Percentiles rank a stretch among this genome's conserved stretches.
Evolutionary conservation across 2,329 filamentous ascomycete species (phyloP).

Genomic region (Fusarium humuli): DNA sequence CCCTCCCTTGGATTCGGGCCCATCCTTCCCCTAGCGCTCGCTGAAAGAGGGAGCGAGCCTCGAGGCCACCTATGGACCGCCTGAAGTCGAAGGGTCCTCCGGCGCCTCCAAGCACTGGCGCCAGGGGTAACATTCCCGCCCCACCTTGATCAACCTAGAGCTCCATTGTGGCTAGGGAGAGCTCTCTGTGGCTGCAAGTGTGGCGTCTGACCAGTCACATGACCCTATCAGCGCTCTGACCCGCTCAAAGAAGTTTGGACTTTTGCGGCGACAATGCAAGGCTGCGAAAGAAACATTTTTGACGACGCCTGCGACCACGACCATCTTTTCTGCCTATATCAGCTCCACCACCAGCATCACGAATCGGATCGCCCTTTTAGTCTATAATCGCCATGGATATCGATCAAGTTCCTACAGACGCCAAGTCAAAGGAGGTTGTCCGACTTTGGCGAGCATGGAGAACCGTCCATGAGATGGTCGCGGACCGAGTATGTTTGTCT

Average conservation of each 20-base stretch:
- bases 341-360: slow-evolving; percentile 8
- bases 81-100: slow-evolving; percentile 2
- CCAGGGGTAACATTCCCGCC: slow-evolving; percentile 26
- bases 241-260: slow-evolving; percentile 36
- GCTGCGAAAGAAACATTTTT: slow-evolving; percentile 50
- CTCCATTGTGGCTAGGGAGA: slow-evolving; percentile 6
- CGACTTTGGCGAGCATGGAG: slow-evolving; percentile 94
- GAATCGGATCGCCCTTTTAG: slow-evolving; percentile 4
- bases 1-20: slow-evolving; percentile 36
- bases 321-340: slow-evolving; percentile 19
- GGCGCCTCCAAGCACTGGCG: not conserved
- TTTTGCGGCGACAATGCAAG: slow-evolving; percentile 45
- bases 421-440: slow-evolving; percentile 65
- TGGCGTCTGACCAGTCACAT: slow-evolving; percentile 38
- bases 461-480: slow-evolving; percentile 95
- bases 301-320: slow-evolving; percentile 25
- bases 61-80: not conserved
- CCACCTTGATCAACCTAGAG: slow-evolving; percentile 16
- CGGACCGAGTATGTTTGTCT: slow-evolving; percentile 75
- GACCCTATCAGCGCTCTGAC: slow-evolving; percentile 33
- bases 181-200: not conserved
- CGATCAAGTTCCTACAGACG: slow-evolving; percentile 59
- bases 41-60: slow-evolving; percentile 22
- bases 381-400: slow-evolving; percentile 51
- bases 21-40: slow-evolving; percentile 40